phyloP scores from a whole-genome alignment of 2,329 filamentous ascomycete genomes.

The Simplicillium aogashimaense region DNA sequence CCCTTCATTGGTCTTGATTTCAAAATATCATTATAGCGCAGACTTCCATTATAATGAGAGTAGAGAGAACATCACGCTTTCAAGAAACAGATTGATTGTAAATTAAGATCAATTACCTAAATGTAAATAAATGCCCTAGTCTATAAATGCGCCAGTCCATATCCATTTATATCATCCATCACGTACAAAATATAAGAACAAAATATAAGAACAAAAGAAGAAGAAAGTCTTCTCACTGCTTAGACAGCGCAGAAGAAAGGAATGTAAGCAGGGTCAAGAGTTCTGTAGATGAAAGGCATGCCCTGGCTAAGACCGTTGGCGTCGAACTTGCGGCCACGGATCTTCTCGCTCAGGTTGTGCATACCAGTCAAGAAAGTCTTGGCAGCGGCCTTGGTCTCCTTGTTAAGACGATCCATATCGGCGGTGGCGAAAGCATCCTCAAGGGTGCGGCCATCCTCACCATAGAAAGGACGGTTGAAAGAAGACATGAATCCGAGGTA shows the following conservation, averaged over 20 bases:
- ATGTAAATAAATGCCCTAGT: too few species aligned
- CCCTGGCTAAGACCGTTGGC: slow-evolving; percentile 29
- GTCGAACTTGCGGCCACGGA: slow-evolving; percentile 29
- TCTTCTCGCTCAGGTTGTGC: slow-evolving; percentile 23
- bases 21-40: too few species aligned
- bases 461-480: slow-evolving; percentile 30
- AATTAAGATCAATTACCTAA: too few species aligned
- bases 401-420: slow-evolving; percentile 18
- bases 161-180: too few species aligned
- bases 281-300: slow-evolving; percentile 34
- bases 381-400: slow-evolving; percentile 20
- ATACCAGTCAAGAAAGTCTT: slow-evolving; percentile 23
- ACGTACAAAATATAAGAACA: too few species aligned
- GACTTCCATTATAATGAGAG: too few species aligned
- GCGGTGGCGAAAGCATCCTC: slow-evolving; percentile 29
- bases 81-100: too few species aligned
- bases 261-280: slow-evolving; percentile 8
- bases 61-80: too few species aligned
- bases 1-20: too few species aligned
- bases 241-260: slow-evolving; percentile 10
- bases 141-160: too few species aligned
- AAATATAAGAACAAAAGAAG: too few species aligned
- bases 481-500: slow-evolving; percentile 25
- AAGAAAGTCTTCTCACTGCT: background rate
- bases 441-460: slow-evolving; percentile 23